These are phyloP conservation scores for Tylopilus intermedius DNA, from an alignment of 768 basidiomycete species.

Conservation along the genomic window DNA sequence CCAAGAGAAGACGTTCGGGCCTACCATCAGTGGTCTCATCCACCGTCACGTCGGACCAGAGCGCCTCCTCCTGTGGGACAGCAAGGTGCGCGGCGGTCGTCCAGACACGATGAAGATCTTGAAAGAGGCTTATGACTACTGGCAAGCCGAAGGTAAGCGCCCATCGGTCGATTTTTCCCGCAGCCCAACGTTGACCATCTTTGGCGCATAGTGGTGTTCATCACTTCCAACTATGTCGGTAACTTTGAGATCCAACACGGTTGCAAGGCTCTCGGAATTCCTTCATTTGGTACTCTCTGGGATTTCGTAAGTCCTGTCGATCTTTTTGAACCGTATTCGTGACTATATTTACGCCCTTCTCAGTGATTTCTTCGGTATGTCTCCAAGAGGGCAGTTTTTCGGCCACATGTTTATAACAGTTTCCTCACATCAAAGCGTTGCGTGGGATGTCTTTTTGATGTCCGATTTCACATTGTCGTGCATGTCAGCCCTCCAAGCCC, in stretches of 20 bases:
- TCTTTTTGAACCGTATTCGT: not conserved
- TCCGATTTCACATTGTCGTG: conserved; percentile 4
- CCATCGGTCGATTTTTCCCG: not conserved
- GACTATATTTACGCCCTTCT: conserved; percentile 1
- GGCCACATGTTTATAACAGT: not conserved
- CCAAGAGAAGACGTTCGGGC: conserved; percentile 80
- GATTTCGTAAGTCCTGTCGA: conserved; percentile 45
- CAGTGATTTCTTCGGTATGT: conserved; percentile 21
- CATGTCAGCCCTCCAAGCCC: conserved; percentile 1
- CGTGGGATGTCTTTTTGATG: conserved; percentile 2
- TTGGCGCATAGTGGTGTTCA: conserved; percentile 56
- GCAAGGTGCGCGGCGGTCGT: conserved; percentile 65
- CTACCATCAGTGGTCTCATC: conserved; percentile 71
- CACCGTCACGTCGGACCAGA: conserved; percentile 68
- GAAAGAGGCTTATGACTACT: conserved; percentile 61
- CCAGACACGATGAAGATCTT: conserved; percentile 75
- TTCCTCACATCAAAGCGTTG: conserved; percentile 4
- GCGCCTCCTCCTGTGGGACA: conserved; percentile 73
- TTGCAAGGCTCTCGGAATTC: conserved; percentile 65
- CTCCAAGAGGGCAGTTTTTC: not conserved
- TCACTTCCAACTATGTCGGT: conserved; percentile 78
- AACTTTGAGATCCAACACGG: conserved; percentile 78
- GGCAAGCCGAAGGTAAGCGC: conserved; percentile 62
- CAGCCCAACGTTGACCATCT: not conserved
- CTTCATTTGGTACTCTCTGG: conserved; percentile 67